These are phyloP conservation scores for Myxozyma neotropica DNA, from an alignment of 805 yeast species.

Conservation along the genomic window DNA sequence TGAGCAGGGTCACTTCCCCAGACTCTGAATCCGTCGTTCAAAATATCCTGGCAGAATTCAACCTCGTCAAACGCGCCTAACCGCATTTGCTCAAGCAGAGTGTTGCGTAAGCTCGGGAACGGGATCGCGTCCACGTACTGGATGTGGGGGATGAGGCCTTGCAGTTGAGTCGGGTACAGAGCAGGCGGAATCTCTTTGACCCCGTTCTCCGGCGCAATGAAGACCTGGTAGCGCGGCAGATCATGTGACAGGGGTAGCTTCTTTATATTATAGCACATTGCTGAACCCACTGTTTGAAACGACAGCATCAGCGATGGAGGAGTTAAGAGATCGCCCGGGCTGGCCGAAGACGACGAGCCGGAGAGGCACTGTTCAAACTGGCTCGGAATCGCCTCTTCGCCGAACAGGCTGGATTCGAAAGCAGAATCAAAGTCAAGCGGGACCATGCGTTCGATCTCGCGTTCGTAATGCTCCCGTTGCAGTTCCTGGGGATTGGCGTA, in stretches of 20 bases:
- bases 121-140: slow-evolving; percentile 31
- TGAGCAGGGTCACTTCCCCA: slow-evolving; percentile 27
- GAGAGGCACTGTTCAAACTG: neutral
- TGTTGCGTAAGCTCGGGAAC: slow-evolving; percentile 20
- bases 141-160: slow-evolving; percentile 23
- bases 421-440: slow-evolving; percentile 1
- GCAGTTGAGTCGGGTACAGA: slow-evolving; percentile 22
- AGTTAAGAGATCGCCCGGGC: neutral
- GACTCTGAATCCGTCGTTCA: slow-evolving; percentile 24
- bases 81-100: slow-evolving; percentile 13
- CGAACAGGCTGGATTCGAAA: neutral
- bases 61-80: slow-evolving; percentile 24
- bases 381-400: neutral
- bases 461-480: slow-evolving; percentile 15
- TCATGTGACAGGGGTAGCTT: slow-evolving; percentile 13
- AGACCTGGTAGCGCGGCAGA: slow-evolving; percentile 23
- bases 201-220: slow-evolving; percentile 1
- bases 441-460: neutral
- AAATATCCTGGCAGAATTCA: slow-evolving; percentile 26
- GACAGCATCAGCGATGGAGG: slow-evolving; percentile 15
- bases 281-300: slow-evolving; percentile 16
- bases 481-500: slow-evolving; percentile 22
- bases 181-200: slow-evolving; percentile 14
- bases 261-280: slow-evolving; percentile 23
- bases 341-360: neutral